Percentiles rank a stretch among this genome's conserved stretches.
Conservation (phyloP, 257 asterid genomes). For the Gynochthodes officinalis region DNA sequence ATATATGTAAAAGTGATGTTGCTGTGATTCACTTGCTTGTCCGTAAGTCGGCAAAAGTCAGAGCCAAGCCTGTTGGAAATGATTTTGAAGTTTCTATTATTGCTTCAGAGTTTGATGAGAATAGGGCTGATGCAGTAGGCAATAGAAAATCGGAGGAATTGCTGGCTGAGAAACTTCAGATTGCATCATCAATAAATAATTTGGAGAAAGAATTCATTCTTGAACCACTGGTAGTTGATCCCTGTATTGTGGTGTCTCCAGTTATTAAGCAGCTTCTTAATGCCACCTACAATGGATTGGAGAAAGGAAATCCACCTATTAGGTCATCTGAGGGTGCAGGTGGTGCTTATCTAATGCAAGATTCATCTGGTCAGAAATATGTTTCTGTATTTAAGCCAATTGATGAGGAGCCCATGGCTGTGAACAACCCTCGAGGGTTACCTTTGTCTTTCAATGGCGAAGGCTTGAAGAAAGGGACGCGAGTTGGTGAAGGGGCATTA, state of each 20-base stretch:
- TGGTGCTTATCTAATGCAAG: slow-evolving; percentile 76
- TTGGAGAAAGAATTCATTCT: slow-evolving; percentile 31
- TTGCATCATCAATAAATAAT: slow-evolving; percentile 21
- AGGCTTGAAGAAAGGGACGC: slow-evolving; percentile 76
- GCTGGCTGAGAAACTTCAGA: slow-evolving; percentile 28
- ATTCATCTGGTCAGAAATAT: slow-evolving; percentile 47
- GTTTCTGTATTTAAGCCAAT: slow-evolving; percentile 65
- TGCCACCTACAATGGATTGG: slow-evolving; percentile 51
- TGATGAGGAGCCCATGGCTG: slow-evolving; percentile 84
- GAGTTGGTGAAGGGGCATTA: slow-evolving; percentile 75
- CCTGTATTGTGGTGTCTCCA: slow-evolving; percentile 39
- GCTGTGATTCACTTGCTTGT: slow-evolving; percentile 69
- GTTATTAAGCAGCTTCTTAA: slow-evolving; percentile 40
- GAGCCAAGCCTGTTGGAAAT: slow-evolving; percentile 41
- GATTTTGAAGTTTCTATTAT: slow-evolving; percentile 61
- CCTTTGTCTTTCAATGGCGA: slow-evolving; percentile 62
- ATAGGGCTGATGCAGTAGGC: slow-evolving; percentile 25
- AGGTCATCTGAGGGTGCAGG: slow-evolving; percentile 71
- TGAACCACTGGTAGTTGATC: slow-evolving; percentile 44
- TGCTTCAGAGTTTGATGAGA: slow-evolving; percentile 37
- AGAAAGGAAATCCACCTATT: slow-evolving; percentile 48
- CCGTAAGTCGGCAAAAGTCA: slow-evolving; percentile 56
- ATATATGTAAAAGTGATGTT: slow-evolving; percentile 50
- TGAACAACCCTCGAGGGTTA: slow-evolving; percentile 63
- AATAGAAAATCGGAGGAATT: slow-evolving; percentile 11